These are phyloP conservation scores for Cochlearia excelsa DNA, from an alignment of 345 rosid species.

Conservation along the genomic window DNA sequence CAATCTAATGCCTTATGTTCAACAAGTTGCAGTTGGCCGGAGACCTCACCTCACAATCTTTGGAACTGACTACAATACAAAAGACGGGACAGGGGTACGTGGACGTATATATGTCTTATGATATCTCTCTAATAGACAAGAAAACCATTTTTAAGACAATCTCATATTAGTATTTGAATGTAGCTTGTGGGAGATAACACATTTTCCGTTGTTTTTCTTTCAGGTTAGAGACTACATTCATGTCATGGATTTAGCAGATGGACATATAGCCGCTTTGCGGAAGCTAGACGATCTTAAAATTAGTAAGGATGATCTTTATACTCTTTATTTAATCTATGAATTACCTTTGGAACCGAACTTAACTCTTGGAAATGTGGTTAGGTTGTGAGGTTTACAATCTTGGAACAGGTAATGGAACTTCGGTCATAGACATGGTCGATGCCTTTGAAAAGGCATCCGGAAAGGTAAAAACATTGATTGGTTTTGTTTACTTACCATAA, in stretches of 20 bases:
- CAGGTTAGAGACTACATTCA: constrained; percentile 99
- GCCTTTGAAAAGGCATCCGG: constrained; percentile 96
- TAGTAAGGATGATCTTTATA: constrained; percentile 39
- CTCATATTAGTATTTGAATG: not conserved
- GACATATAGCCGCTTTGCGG: constrained; percentile 84
- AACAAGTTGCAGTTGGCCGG: constrained; percentile 95
- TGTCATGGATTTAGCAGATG: constrained; percentile 87
- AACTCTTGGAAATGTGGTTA: constrained; percentile 22
- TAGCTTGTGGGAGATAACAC: not conserved
- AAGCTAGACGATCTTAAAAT: constrained; percentile 63
- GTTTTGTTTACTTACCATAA: too few relatives aligned
- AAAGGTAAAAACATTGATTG: constrained; percentile 47
- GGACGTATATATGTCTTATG: constrained; percentile 7
- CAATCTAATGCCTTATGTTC: constrained; percentile 97
- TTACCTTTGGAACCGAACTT: not conserved
- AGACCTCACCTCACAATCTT: constrained; percentile 71
- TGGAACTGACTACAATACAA: constrained; percentile 79
- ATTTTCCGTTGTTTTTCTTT: not conserved
- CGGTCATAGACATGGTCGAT: constrained; percentile 88
- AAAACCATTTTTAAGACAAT: not conserved
- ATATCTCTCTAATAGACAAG: not conserved
- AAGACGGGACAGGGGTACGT: constrained; percentile 98
- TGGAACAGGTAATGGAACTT: constrained; percentile 97
- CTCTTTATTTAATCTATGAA: not conserved
- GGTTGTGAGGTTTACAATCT: constrained; percentile 94